phyloP scores from a whole-genome alignment of 768 basidiomycete species.

The Clavaria fumosa region DNA sequence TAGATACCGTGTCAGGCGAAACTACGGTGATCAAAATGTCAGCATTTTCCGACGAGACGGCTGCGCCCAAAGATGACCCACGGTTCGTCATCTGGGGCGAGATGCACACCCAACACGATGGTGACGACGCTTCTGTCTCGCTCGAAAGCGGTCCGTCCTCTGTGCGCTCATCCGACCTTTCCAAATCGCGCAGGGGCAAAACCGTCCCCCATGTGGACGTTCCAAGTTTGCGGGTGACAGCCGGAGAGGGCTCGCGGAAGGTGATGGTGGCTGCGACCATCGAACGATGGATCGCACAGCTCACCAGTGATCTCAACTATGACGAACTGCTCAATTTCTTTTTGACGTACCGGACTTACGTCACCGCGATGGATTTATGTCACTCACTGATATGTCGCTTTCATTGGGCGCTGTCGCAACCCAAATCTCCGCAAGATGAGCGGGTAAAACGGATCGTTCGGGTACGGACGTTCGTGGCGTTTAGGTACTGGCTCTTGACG shows the following conservation, averaged over 20 bases:
- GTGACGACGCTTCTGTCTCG: constrained; percentile 25
- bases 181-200: constrained; percentile 17
- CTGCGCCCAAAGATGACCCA: constrained; percentile 73
- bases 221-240: constrained; percentile 13
- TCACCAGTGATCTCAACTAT: constrained; percentile 75
- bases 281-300: constrained; percentile 84
- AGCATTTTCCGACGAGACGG: constrained; percentile 45
- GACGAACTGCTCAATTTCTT: constrained; percentile 84
- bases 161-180: constrained; percentile 19
- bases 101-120: constrained; percentile 21
- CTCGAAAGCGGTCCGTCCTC: constrained; percentile 26
- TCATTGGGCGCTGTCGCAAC: constrained; percentile 64
- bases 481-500: constrained; percentile 81
- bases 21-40: constrained; percentile 64
- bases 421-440: constrained; percentile 42
- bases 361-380: constrained; percentile 64
- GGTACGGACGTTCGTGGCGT: constrained; percentile 79
- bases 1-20: constrained; percentile 37
- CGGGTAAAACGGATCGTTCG: constrained; percentile 62
- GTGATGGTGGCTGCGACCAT: constrained; percentile 82
- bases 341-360: constrained; percentile 80
- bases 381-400: constrained; percentile 76
- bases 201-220: constrained; percentile 19
- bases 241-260: constrained; percentile 21
- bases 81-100: constrained; percentile 88